Evolutionary conservation across 768 basidiomycete genomes (phyloP).

Genomic region (Mycena alexandri): DNA sequence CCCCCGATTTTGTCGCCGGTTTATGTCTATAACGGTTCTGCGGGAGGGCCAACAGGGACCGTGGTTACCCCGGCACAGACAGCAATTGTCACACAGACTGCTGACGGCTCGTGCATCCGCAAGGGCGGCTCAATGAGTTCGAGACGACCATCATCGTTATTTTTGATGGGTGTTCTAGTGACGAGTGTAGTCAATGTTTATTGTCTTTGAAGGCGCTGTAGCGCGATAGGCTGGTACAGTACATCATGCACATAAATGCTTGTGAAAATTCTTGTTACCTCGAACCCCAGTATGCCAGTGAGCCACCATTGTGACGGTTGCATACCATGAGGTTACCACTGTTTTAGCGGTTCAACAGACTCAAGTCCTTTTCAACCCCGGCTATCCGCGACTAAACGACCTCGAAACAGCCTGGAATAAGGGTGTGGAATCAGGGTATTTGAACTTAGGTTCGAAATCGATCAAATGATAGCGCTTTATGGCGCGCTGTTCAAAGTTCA

Average conservation of each 20-base stretch:
- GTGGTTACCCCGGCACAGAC: conserved; percentile 41
- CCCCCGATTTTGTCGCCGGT: conserved; percentile 46
- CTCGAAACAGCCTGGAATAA: too few relatives aligned
- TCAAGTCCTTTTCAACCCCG: too few relatives aligned
- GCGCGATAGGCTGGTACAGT: neutral
- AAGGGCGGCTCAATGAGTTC: conserved; percentile 29
- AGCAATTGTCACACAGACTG: conserved; percentile 37
- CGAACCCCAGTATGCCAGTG: too few relatives aligned
- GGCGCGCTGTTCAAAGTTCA: too few relatives aligned
- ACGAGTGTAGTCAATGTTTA: neutral
- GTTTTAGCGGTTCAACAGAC: too few relatives aligned
- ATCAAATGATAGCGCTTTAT: too few relatives aligned
- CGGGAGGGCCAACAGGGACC: conserved; percentile 40
- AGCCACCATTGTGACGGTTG: too few relatives aligned
- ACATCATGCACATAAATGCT: neutral
- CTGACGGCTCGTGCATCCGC: conserved; percentile 44
- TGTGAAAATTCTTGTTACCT: neutral
- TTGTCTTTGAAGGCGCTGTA: neutral
- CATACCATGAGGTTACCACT: too few relatives aligned
- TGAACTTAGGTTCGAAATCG: too few relatives aligned
- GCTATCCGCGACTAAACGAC: too few relatives aligned
- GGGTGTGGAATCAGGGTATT: too few relatives aligned
- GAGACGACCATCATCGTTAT: conserved; percentile 10
- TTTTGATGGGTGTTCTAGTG: neutral
- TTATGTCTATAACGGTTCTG: conserved; percentile 40